A percentile compares a stretch with the other conserved stretches of the same genome.
phyloP scores from a whole-genome alignment of 2,329 filamentous ascomycete species.

The Microdochium bolleyi region DNA sequence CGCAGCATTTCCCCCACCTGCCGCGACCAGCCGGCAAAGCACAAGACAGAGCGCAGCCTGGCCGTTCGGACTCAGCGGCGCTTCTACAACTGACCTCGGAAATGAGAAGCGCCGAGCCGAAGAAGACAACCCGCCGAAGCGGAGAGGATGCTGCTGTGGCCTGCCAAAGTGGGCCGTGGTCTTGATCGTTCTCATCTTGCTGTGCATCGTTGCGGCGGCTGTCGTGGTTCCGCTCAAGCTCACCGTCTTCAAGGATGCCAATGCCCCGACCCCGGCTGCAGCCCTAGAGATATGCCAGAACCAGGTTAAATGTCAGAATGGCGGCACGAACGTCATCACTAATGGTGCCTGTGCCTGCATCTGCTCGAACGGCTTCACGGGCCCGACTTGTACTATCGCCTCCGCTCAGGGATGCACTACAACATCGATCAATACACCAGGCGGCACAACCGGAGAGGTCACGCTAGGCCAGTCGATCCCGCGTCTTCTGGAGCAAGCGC shows the following conservation, averaged over 20 bases:
- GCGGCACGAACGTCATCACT: conserved; percentile 66
- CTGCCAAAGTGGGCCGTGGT: conserved; percentile 75
- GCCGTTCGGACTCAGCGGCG: conserved; percentile 15
- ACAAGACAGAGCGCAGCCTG: conserved; percentile 11
- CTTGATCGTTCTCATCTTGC: conserved; percentile 51
- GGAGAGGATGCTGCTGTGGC: conserved; percentile 66
- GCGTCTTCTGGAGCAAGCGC: conserved; percentile 57
- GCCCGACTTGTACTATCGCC: conserved; percentile 39
- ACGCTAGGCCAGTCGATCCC: conserved; percentile 77
- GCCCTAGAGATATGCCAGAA: conserved; percentile 42
- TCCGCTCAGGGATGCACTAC: conserved; percentile 45
- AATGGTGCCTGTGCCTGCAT: conserved; percentile 72
- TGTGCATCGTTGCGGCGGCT: conserved; percentile 71
- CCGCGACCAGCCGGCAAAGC: conserved; percentile 28
- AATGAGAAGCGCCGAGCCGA: background rate
- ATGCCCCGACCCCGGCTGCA: conserved; percentile 22
- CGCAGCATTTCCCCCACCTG: conserved; percentile 56
- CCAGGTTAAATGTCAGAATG: conserved; percentile 64
- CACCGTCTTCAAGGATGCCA: conserved; percentile 48
- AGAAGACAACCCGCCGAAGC: background rate
- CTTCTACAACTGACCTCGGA: background rate
- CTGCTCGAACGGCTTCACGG: conserved; percentile 80
- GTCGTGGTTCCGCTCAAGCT: conserved; percentile 69
- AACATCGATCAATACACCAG: conserved; percentile 30
- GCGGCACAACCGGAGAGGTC: conserved; percentile 49